phyloP scores from a whole-genome alignment of 73 alveolate genomes.

The Vitrella brassicaformis region DNA sequence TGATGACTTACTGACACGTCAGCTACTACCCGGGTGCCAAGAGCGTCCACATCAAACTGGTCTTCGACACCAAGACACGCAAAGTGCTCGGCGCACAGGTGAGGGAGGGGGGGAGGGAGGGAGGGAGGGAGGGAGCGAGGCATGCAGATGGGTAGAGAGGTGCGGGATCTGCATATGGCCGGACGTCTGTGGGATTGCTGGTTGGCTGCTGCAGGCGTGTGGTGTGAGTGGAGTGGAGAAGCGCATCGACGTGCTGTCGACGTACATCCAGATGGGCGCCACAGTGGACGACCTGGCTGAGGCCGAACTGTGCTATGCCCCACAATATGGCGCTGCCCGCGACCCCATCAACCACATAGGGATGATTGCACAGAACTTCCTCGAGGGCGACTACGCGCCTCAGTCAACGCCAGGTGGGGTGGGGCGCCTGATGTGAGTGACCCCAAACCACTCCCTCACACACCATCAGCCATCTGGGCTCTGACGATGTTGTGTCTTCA shows the following conservation, averaged over 20 bases:
- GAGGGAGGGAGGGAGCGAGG: too few relatives aligned
- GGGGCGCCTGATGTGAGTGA: too few relatives aligned
- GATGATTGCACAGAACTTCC: slow-evolving; percentile 7
- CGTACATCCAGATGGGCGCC: slow-evolving; percentile 5
- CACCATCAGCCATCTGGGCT: neutral
- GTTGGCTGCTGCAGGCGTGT: slow-evolving; percentile 1
- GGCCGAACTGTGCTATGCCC: slow-evolving; percentile 22
- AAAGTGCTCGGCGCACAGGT: too few relatives aligned
- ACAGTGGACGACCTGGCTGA: slow-evolving; percentile 4
- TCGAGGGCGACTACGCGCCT: too few relatives aligned
- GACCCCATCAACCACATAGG: slow-evolving; percentile 19
- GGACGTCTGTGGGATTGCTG: too few relatives aligned
- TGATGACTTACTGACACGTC: slow-evolving; percentile 4
- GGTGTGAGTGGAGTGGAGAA: slow-evolving; percentile 16
- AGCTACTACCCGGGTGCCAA: slow-evolving; percentile 11
- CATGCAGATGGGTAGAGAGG: too few relatives aligned
- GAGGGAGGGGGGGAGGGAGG: neutral
- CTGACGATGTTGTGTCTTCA: neutral
- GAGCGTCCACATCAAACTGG: slow-evolving; percentile 5
- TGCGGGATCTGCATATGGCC: too few relatives aligned
- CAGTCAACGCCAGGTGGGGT: too few relatives aligned
- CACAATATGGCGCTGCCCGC: slow-evolving; percentile 9
- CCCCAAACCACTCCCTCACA: too few relatives aligned
- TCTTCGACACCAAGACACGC: slow-evolving; percentile 2
- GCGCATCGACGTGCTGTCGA: slow-evolving; percentile 13